Conservation (phyloP, 495 filamentous ascomycete genomes). For the Trichoderma asperelloides region DNA sequence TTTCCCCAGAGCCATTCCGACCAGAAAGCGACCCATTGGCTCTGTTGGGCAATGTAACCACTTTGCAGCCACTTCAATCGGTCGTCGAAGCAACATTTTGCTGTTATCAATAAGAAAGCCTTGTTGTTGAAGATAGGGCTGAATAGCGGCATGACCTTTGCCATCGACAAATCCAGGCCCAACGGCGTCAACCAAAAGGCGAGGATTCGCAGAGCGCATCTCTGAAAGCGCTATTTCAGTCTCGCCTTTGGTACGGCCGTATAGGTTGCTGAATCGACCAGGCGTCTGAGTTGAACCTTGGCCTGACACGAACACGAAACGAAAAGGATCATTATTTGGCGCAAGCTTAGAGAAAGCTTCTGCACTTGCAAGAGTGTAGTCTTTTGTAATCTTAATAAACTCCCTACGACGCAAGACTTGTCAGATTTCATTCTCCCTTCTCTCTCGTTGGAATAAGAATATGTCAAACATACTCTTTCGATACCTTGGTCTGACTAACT, state of each 20-base stretch:
- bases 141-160: slow-evolving; percentile 38
- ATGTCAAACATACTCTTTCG: slow-evolving; percentile 28
- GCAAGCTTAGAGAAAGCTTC: slow-evolving; percentile 39
- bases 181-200: slow-evolving; percentile 39
- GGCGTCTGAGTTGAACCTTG: slow-evolving; percentile 43
- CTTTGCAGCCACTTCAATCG: slow-evolving; percentile 16
- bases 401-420: slow-evolving; percentile 26
- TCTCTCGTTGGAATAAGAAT: background rate
- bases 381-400: slow-evolving; percentile 57
- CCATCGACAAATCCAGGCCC: slow-evolving; percentile 47
- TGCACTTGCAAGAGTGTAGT: slow-evolving; percentile 53
- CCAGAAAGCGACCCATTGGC: slow-evolving; percentile 30
- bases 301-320: slow-evolving; percentile 64
- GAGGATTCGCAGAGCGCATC: slow-evolving; percentile 26
- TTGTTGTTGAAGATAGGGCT: slow-evolving; percentile 35
- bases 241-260: slow-evolving; percentile 53
- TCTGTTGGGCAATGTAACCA: slow-evolving; percentile 31
- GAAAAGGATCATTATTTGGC: slow-evolving; percentile 39
- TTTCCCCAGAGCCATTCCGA: slow-evolving; percentile 51
- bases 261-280: slow-evolving; percentile 42
- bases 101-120: slow-evolving; percentile 28
- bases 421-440: slow-evolving; percentile 19
- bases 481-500: slow-evolving; percentile 47
- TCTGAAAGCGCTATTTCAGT: slow-evolving; percentile 45
- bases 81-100: slow-evolving; percentile 7